Conservation (phyloP, 2,329 filamentous ascomycete genomes). For the Xylariaceae sp. region DNA sequence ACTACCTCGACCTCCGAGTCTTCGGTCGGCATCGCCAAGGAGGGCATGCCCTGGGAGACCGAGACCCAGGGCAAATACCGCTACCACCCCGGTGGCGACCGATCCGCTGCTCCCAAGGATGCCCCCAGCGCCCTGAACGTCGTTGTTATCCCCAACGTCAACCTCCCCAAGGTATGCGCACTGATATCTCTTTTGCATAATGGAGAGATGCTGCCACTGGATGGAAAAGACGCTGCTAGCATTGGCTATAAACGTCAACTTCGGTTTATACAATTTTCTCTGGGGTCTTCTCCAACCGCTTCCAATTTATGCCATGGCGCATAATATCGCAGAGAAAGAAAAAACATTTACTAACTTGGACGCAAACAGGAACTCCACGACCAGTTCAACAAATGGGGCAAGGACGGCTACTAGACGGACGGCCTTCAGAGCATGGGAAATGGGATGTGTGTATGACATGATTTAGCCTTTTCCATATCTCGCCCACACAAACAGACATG, state of each 20-base stretch:
- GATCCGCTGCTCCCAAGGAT: slow-evolving; percentile 68
- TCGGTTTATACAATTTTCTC: too few species aligned
- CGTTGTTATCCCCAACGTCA: slow-evolving; percentile 90
- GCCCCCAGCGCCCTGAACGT: slow-evolving; percentile 94
- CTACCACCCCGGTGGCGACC: slow-evolving; percentile 83
- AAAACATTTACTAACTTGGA: slow-evolving; percentile 7
- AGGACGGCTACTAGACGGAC: slow-evolving; percentile 70
- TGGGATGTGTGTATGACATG: not conserved
- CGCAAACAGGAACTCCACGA: slow-evolving; percentile 74
- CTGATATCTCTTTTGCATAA: not conserved
- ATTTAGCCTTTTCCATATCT: not conserved
- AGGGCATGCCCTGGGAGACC: slow-evolving; percentile 88
- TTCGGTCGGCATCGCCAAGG: slow-evolving; percentile 65
- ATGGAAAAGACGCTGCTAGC: not conserved
- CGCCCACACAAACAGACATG: not conserved
- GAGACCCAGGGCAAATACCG: slow-evolving; percentile 63
- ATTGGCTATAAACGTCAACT: too few species aligned
- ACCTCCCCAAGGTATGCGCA: slow-evolving; percentile 70
- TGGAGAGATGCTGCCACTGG: not conserved
- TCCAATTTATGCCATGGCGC: not conserved
- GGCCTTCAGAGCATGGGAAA: too few species aligned
- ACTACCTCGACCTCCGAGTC: slow-evolving; percentile 80
- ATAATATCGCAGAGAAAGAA: not conserved
- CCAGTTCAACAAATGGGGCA: slow-evolving; percentile 99
- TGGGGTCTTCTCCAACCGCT: too few species aligned